These are phyloP conservation scores for Macadamia tetraphylla DNA, from an alignment of 164 flowering plant genomes.

Conservation along the genomic window DNA sequence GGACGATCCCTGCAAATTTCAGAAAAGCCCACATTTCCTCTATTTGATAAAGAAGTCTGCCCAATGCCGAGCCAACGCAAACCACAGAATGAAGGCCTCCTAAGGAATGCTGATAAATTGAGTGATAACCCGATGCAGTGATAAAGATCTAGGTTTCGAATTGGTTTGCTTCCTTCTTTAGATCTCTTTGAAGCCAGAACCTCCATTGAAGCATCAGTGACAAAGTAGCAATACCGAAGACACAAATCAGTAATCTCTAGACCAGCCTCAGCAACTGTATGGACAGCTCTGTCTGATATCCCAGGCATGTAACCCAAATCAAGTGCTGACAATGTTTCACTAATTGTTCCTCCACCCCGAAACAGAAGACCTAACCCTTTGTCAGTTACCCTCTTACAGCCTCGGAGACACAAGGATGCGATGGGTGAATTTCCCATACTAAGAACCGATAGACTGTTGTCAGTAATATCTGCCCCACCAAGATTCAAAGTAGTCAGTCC, in stretches of 20 bases:
- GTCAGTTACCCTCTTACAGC: slow-evolving; percentile 43
- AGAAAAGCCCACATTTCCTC: slow-evolving; percentile 5
- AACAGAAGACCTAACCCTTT: slow-evolving; percentile 30
- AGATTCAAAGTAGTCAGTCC: slow-evolving; percentile 28
- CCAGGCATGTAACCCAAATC: slow-evolving; percentile 43
- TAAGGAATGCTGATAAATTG: slow-evolving; percentile 12
- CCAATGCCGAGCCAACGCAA: slow-evolving; percentile 45
- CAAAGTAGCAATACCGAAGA: slow-evolving; percentile 27
- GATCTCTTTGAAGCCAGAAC: slow-evolving; percentile 20
- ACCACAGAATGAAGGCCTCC: slow-evolving; percentile 26
- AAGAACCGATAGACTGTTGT: slow-evolving; percentile 29
- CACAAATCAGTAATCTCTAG: slow-evolving; percentile 28
- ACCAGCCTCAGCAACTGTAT: slow-evolving; percentile 15
- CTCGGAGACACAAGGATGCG: slow-evolving; percentile 27
- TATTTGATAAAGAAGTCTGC: slow-evolving; percentile 16
- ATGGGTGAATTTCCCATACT: slow-evolving; percentile 26
- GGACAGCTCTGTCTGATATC: slow-evolving; percentile 30
- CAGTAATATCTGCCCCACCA: slow-evolving; percentile 39
- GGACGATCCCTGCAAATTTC: slow-evolving; percentile 18
- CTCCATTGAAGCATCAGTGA: slow-evolving; percentile 33
- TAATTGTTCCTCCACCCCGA: slow-evolving; percentile 19
- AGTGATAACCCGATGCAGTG: slow-evolving; percentile 29
- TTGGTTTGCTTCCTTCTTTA: slow-evolving; percentile 9
- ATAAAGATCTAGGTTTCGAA: slow-evolving; percentile 38
- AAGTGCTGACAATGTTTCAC: slow-evolving; percentile 24